phyloP scores from a whole-genome alignment of 2,329 filamentous ascomycete species.

The Venturia carpophila region DNA sequence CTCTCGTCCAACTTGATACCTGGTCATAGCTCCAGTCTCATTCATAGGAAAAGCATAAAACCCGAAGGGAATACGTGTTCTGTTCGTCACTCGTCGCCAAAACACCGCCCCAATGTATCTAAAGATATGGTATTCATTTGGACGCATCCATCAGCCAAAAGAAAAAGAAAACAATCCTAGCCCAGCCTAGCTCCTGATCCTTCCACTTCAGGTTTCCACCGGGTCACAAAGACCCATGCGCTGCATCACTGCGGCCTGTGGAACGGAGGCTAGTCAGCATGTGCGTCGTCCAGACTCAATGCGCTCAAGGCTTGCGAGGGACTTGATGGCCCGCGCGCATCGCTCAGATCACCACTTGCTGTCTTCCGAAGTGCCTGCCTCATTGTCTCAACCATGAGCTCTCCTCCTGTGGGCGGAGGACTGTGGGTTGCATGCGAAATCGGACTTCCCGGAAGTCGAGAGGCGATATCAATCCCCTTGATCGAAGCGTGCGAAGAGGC shows the following conservation, averaged over 20 bases:
- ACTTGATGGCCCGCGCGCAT: slow-evolving; percentile 14
- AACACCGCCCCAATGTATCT: not conserved
- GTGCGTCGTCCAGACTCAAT: slow-evolving; percentile 8
- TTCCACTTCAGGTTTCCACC: slow-evolving; percentile 1
- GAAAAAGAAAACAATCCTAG: not conserved
- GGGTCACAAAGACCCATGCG: not conserved
- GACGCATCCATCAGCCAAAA: not conserved
- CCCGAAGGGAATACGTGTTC: not conserved
- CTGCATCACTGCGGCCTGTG: slow-evolving; percentile 8
- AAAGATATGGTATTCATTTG: not conserved
- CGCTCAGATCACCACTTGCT: slow-evolving; percentile 67
- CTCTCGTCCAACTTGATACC: not conserved
- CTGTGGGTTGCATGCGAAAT: slow-evolving; percentile 37
- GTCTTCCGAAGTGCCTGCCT: slow-evolving; percentile 78
- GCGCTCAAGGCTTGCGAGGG: slow-evolving; percentile 9
- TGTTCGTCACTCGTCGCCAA: not conserved
- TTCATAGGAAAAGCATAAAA: not conserved
- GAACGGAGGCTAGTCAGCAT: slow-evolving; percentile 6
- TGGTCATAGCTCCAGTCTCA: not conserved
- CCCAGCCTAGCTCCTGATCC: not conserved
- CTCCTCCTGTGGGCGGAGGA: slow-evolving; percentile 51
- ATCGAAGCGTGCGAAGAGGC: slow-evolving; percentile 67
- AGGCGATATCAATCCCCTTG: slow-evolving; percentile 65
- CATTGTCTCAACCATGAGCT: slow-evolving; percentile 91
- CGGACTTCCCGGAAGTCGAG: slow-evolving; percentile 52